Conservation (phyloP, 2,329 filamentous ascomycete genomes). For the Hortaea werneckii region DNA sequence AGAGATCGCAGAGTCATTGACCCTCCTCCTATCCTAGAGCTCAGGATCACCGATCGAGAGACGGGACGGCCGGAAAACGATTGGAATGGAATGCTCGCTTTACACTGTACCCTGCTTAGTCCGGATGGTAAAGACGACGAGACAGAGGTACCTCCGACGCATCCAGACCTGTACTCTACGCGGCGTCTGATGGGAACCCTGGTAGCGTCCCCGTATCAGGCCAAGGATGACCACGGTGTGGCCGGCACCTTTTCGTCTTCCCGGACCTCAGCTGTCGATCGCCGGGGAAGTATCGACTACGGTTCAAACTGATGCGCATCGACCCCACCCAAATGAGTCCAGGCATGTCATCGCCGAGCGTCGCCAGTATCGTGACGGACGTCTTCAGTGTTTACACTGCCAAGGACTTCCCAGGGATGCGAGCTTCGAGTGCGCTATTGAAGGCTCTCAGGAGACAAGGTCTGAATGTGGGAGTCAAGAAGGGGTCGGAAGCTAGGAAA, state of each 20-base stretch:
- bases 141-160: constrained; percentile 40
- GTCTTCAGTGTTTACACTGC: constrained; percentile 73
- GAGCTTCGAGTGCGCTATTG: constrained; percentile 63
- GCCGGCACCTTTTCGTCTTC: constrained; percentile 82
- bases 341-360: constrained; percentile 38
- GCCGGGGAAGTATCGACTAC: constrained; percentile 63
- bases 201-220: constrained; percentile 66
- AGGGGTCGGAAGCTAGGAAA: constrained; percentile 56
- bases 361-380: constrained; percentile 51
- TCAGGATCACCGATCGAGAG: constrained; percentile 52
- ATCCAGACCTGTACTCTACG: constrained; percentile 55
- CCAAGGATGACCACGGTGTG: constrained; percentile 59
- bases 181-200: constrained; percentile 70
- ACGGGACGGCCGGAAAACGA: constrained; percentile 48
- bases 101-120: constrained; percentile 69
- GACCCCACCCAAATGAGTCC: constrained; percentile 50
- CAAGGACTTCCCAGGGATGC: constrained; percentile 80
- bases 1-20: constrained; percentile 73
- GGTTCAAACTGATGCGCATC: constrained; percentile 63
- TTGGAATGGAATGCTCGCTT: constrained; percentile 47
- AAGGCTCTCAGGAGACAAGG: constrained; percentile 68
- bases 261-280: constrained; percentile 72
- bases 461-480: constrained; percentile 77
- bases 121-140: constrained; percentile 57
- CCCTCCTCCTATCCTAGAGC: constrained; percentile 71